Evolutionary conservation across 164 flowering plant species (phyloP).

Genomic region (Vitis riparia): DNA sequence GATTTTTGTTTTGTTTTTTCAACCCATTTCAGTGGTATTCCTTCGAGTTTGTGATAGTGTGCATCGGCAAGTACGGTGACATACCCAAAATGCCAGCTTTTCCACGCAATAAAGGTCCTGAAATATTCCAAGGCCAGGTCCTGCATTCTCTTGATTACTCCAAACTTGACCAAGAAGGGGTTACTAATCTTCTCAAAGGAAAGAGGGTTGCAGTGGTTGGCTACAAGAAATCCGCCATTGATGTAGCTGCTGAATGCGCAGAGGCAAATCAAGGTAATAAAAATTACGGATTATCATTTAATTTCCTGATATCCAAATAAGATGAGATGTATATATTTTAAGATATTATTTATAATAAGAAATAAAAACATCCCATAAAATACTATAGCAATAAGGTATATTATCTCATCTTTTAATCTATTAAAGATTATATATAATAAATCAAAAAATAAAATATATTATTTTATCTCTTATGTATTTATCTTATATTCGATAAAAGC

Average conservation of each 20-base stretch:
- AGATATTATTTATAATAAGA: too few relatives aligned
- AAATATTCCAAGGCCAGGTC: slow-evolving; percentile 71
- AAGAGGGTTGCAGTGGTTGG: slow-evolving; percentile 84
- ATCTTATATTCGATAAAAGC: too few relatives aligned
- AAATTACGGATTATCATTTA: neutral
- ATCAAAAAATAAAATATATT: too few relatives aligned
- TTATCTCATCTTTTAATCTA: too few relatives aligned
- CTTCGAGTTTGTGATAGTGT: slow-evolving; percentile 74
- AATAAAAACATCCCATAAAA: too few relatives aligned
- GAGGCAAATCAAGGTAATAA: slow-evolving; percentile 79
- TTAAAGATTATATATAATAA: too few relatives aligned
- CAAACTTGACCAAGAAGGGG: slow-evolving; percentile 63
- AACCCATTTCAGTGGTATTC: slow-evolving; percentile 54
- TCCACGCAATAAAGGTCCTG: slow-evolving; percentile 65
- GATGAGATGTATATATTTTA: neutral
- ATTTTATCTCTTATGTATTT: too few relatives aligned
- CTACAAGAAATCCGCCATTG: slow-evolving; percentile 91
- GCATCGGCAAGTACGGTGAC: slow-evolving; percentile 90
- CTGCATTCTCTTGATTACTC: slow-evolving; percentile 83
- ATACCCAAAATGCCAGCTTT: slow-evolving; percentile 61
- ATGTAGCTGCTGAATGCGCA: slow-evolving; percentile 80
- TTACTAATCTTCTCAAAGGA: slow-evolving; percentile 52
- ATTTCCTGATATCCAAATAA: neutral
- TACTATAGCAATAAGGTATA: too few relatives aligned
- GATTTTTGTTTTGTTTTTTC: neutral